Evolutionary conservation across 2,329 filamentous ascomycete genomes (phyloP), one percentile per base, ranked within the genome.

Genomic region (Coniochaeta sp.): DNA sequence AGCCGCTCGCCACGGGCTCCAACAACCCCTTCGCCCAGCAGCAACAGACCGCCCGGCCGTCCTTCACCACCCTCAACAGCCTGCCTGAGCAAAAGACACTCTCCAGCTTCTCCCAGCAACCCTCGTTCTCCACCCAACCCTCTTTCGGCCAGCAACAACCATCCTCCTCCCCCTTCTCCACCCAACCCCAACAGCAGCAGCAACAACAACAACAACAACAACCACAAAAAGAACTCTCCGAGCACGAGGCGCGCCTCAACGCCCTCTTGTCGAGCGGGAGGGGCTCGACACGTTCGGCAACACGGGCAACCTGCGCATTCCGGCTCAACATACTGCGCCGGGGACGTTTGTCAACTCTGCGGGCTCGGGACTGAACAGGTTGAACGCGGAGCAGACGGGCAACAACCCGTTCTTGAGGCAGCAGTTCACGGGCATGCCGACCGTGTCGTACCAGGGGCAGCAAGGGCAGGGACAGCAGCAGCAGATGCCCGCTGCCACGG

Each of bases 231-330:
- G 75, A 80, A 55, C 62, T 83, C 58, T 82, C 69, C 60, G 80
- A 82, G 64, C 83, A 85, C 67, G 79, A 85, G 64, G 83, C 86
- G 20, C 87, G 82, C 63, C 86, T 99, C 58, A 97, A 97, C 65
- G 81, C 87, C 1, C 82, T 99, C 30, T 82, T 99, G 42, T 81
- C 91, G 3, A 83, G 80, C 22, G 91, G 94, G 94, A 99, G 52
- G 94, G 94, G 22, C 88, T 95, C 75, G 94, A 99, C 65, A 99
- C 94, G 0, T 99, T 95, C 66, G 94, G 94, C 58, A 99, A 99
- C 67, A 89, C 89, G n/a, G 94, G 94, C 59, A 89, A 97, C 57
- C 78, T 96, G 46, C 91, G 94, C 68, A 95, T 99, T 57, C 94
- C 94, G 1, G 85, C 94, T 2, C 94, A 99, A 66, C 94, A 99